Evolutionary conservation across 495 filamentous ascomycete genomes (phyloP).

Genomic region (Astrocystis sublimbata): DNA sequence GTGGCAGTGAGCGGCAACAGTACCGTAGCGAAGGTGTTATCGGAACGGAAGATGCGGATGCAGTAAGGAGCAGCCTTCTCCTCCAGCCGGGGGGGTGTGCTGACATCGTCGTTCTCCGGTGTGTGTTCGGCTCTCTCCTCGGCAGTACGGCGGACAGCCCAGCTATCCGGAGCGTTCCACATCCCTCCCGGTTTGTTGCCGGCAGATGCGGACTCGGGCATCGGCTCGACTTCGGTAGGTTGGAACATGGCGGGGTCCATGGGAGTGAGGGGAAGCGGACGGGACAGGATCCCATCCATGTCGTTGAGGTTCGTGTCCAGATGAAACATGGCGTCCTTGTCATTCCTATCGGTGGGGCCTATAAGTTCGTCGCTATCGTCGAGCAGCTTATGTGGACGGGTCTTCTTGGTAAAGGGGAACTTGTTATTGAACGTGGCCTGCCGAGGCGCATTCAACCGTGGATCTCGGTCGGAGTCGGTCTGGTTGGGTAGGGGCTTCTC

Average conservation of each 20-base stretch:
- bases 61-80: conserved; percentile 74
- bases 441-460: conserved; percentile 42
- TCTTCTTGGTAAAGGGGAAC: conserved; percentile 50
- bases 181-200: conserved; percentile 42
- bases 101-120: conserved; percentile 62
- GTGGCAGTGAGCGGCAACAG: conserved; percentile 78
- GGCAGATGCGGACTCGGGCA: conserved; percentile 31
- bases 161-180: conserved; percentile 93
- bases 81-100: conserved; percentile 60
- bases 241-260: conserved; percentile 59
- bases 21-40: conserved; percentile 90
- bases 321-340: conserved; percentile 53
- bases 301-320: conserved; percentile 82
- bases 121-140: conserved; percentile 54
- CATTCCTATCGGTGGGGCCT: conserved; percentile 45
- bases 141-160: conserved; percentile 73
- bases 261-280: conserved; percentile 62
- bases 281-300: conserved; percentile 80
- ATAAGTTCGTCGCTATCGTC: conserved; percentile 50
- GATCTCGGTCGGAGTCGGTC: conserved; percentile 17
- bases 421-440: conserved; percentile 63
- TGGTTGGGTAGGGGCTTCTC: conserved; percentile 47
- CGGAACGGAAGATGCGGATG: conserved; percentile 92
- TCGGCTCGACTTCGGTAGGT: conserved; percentile 42
- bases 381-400: conserved; percentile 36